Evolutionary conservation across 2,329 filamentous ascomycete genomes (phyloP).

Genomic region (Metarhizium brunneum): DNA sequence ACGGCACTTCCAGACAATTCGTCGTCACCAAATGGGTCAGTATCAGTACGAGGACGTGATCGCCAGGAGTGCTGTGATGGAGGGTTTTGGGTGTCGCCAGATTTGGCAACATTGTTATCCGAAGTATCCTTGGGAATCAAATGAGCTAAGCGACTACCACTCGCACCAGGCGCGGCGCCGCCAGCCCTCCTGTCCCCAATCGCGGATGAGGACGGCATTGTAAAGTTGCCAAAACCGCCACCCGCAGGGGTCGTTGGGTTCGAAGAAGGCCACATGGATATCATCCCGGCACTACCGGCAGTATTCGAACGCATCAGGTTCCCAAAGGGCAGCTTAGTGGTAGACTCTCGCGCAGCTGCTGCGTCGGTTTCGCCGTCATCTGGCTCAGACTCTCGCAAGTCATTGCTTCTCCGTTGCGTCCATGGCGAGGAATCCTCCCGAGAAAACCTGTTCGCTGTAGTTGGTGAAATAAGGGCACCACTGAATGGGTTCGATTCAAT

Average conservation of each 20-base stretch:
- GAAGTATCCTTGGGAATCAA: conserved; percentile 69
- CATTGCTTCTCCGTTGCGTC: conserved; percentile 44
- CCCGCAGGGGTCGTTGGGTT: conserved; percentile 56
- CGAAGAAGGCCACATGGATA: conserved; percentile 33
- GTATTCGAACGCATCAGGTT: conserved; percentile 47
- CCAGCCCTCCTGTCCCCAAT: conserved; percentile 67
- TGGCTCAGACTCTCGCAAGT: conserved; percentile 46
- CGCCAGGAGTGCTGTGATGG: conserved; percentile 43
- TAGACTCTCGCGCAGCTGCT: conserved; percentile 17
- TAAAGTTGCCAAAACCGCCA: conserved; percentile 82
- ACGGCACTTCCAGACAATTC: conserved; percentile 59
- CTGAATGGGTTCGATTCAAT: conserved; percentile 56
- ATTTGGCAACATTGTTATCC: conserved; percentile 50
- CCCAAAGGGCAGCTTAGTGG: conserved; percentile 30
- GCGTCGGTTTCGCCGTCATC: conserved; percentile 34
- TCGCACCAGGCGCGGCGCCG: conserved; percentile 55
- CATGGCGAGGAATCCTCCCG: conserved; percentile 55
- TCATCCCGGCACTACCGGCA: conserved; percentile 35
- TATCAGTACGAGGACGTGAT: conserved; percentile 57
- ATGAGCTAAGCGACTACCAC: conserved; percentile 80
- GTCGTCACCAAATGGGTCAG: conserved; percentile 67
- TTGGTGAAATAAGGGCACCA: conserved; percentile 50
- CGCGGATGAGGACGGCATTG: conserved; percentile 48
- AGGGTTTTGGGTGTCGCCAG: conserved; percentile 36
- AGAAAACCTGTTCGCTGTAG: conserved; percentile 45